Evolutionary conservation across 495 filamentous ascomycete genomes (phyloP), one percentile per base, ranked within the genome.

Genomic region (Aspergillus mulundensis): DNA sequence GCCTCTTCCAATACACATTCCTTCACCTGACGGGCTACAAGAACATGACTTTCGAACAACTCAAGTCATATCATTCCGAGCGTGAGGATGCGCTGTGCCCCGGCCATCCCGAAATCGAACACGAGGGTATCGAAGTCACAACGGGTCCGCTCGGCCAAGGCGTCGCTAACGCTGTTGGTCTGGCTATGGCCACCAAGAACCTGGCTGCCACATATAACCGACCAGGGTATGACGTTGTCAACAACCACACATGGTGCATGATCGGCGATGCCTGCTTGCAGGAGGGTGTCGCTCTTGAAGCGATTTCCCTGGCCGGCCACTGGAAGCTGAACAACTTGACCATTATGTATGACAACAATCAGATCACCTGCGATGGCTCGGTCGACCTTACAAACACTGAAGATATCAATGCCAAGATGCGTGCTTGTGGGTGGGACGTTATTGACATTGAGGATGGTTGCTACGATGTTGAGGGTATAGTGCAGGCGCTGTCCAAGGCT

Each of bases 61-160:
- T 85, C 23, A 77, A 79, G 48, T 77, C 77, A n/a, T 85, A 85
- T 59, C 78, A 82, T 62, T 82, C 77, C 1, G 73, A 76, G 16
- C 66, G 79, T 18, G 66, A 64, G 2, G 79, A 83, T 58, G 70
- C 77, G 11, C 59, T 83, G 0, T 82, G 77, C 48, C 83, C 79
- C 32, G 83, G 79, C 1, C 83, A 86, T 56, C 83, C 83, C 0
- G 83, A 86, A 59, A 83, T 84, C 41, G 83, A 85, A 54, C 71
- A 79, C 40, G 74, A 78, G 14, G 83, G 81, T 7, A 77, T 86
- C 50, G 83, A 85, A 63, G 80, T 86, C 1, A 86, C 83, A 1
- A 85, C 82, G 0, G 82, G 82, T 1, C 82, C 82, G 0, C 70
- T 85, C 20, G 82, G 82, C 3, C 82, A 84, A 62, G 82, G 82